Evolutionary conservation across 805 yeast species (phyloP), one percentile per base, ranked within the genome.

Genomic region (Metschnikowia hibisci): DNA sequence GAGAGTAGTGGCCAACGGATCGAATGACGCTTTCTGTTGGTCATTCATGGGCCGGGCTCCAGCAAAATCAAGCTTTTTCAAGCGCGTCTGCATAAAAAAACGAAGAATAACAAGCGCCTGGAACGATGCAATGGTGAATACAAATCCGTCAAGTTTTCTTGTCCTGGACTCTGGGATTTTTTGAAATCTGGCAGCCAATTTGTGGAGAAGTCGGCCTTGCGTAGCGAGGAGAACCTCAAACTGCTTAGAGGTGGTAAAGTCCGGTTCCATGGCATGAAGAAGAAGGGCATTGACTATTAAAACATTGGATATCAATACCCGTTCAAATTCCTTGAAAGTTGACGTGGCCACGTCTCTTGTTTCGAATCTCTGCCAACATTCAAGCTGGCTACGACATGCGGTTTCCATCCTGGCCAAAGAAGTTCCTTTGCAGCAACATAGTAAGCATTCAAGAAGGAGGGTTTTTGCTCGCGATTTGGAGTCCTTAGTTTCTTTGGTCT

Each of bases 161-260:
- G 38, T 32, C n/a, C 48, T 53, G 6, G 50, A 38, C 22, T 47
- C 49, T 13, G 42, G 42, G 10, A 50, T 32, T 15, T 51, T 38
- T 22, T 41, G 45, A 35, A 57, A 47, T 36, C 60, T 61, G 39
- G 40, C 41, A 11, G 57, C 44, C n/a, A 67, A 42, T 43, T 58
- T 56, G 44, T 62, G 62, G 45, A 62, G 63, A 32, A 67, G 50
- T 29, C 54, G 55, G 5, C 63, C 51, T 47, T 69, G 74, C 34
- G 65, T 63, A 34, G 61, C 60, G 25, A 66, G 51, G 8, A 59
- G 42, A 20, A 47, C 44, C 14, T 40, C 43, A 16, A 46, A 36
- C 26, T 43, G 41, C 8, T 44, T 31, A 31, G 18, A 45, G 42
- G 37, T 44, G 31, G n/a, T 41, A 30, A 46, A 49, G 30, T 33